Percentiles rank a stretch among this genome's conserved stretches.
Evolutionary conservation across 169 alveolate genomes (phyloP).

Genomic region (Plasmodium cynomolgi): DNA sequence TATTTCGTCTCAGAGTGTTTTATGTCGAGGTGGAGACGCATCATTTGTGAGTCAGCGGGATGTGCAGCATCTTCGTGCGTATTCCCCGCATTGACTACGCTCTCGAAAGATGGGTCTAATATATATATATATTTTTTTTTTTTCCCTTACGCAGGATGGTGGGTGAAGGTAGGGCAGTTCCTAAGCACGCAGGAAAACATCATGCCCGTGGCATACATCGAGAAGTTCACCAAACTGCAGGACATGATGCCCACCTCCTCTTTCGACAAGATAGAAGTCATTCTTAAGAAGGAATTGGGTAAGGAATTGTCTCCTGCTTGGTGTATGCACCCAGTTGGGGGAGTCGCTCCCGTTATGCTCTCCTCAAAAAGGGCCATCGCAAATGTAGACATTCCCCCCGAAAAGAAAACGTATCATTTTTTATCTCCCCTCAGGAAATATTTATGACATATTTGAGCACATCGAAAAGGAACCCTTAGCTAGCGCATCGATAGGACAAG

Average conservation of each 20-base stretch:
- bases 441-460: slow-evolving; percentile 76
- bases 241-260: slow-evolving; percentile 91
- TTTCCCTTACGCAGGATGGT: slow-evolving; percentile 86
- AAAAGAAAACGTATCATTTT: no score
- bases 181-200: slow-evolving; percentile 92
- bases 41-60: neutral
- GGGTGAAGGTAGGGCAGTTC: slow-evolving; percentile 95
- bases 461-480: slow-evolving; percentile 86
- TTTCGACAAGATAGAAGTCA: slow-evolving; percentile 80
- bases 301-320: neutral
- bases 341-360: neutral
- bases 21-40: neutral
- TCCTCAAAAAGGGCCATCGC: neutral
- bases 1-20: neutral
- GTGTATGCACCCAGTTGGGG: neutral
- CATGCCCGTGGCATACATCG: slow-evolving; percentile 90
- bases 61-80: neutral
- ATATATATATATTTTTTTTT: neutral
- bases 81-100: neutral
- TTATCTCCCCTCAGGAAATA: neutral
- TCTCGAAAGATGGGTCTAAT: neutral
- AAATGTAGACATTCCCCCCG: neutral
- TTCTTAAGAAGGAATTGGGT: slow-evolving; percentile 88
- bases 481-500: slow-evolving; percentile 91
- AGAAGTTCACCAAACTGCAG: slow-evolving; percentile 88